A percentile compares a stretch with the other conserved stretches of the same genome.
Evolutionary conservation across 1,284 basidiomycete species (phyloP).

Genomic region (Sporisorium reilianum): DNA sequence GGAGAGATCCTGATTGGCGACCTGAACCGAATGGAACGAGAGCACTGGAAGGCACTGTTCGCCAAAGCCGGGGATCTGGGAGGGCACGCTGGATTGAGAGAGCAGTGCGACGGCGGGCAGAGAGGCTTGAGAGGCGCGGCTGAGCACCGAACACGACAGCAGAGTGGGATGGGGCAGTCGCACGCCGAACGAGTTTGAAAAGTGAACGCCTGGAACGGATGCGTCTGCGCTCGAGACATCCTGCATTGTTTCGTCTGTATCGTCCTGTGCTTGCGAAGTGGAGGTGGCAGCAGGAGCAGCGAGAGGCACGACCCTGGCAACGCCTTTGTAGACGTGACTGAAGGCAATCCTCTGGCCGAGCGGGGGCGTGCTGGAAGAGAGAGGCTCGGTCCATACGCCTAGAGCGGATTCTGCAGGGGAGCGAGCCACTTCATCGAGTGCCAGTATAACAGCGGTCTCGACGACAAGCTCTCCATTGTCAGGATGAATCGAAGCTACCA

Average conservation of each 20-base stretch:
- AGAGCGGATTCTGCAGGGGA: constrained; percentile 56
- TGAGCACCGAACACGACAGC: constrained; percentile 47
- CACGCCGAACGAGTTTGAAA: constrained; percentile 32
- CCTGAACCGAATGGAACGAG: constrained; percentile 61
- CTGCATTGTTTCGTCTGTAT: constrained; percentile 32
- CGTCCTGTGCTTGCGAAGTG: neutral
- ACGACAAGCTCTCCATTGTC: constrained; percentile 16
- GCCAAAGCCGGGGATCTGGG: constrained; percentile 57
- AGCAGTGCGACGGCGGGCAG: constrained; percentile 56
- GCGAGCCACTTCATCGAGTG: constrained; percentile 52
- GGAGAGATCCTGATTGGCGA: constrained; percentile 42
- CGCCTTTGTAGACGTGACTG: constrained; percentile 55
- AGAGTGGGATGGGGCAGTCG: constrained; percentile 63
- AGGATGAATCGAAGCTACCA: constrained; percentile 10
- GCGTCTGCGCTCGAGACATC: constrained; percentile 10
- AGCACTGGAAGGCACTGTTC: constrained; percentile 63
- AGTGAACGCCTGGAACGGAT: constrained; percentile 3
- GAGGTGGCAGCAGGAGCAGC: neutral
- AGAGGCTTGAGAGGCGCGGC: constrained; percentile 10
- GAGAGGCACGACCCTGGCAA: constrained; percentile 46
- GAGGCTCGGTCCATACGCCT: constrained; percentile 35
- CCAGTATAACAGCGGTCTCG: constrained; percentile 34
- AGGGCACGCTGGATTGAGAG: constrained; percentile 57
- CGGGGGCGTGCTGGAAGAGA: neutral
- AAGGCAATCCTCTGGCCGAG: constrained; percentile 34